These are phyloP conservation scores for Neonectria ditissima DNA, from an alignment of 2,329 filamentous ascomycete genomes.

Conservation along the genomic window DNA sequence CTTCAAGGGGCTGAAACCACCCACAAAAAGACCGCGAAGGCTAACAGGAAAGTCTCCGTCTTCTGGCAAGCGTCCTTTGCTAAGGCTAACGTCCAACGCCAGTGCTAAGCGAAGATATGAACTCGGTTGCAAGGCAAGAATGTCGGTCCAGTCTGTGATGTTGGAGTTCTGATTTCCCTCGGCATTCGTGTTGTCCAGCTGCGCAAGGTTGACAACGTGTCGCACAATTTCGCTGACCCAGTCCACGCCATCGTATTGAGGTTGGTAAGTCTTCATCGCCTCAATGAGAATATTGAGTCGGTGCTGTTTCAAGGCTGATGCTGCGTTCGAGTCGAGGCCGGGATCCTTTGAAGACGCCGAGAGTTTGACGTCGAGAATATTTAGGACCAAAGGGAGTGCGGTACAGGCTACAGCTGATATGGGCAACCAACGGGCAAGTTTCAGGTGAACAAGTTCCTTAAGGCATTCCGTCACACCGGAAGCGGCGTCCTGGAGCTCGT, in stretches of 20 bases:
- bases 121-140: conserved; percentile 54
- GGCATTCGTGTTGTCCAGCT: conserved; percentile 49
- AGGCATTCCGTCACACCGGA: conserved; percentile 59
- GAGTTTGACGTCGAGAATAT: conserved; percentile 52
- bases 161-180: conserved; percentile 33
- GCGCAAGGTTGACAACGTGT: conserved; percentile 56
- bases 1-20: conserved; percentile 52
- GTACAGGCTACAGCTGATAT: conserved; percentile 57
- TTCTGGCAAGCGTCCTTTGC: conserved; percentile 54
- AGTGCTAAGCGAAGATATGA: conserved; percentile 57
- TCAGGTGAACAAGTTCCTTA: conserved; percentile 60
- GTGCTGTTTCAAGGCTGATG: conserved; percentile 56
- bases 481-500: conserved; percentile 59
- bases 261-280: conserved; percentile 59
- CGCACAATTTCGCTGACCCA: conserved; percentile 58
- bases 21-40: conserved; percentile 52
- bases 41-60: conserved; percentile 57
- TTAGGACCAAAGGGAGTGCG: conserved; percentile 49
- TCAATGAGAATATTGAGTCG: conserved; percentile 59
- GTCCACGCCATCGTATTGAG: conserved; percentile 60
- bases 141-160: conserved; percentile 57
- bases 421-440: conserved; percentile 59
- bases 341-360: conserved; percentile 35
- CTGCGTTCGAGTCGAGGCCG: conserved; percentile 37
- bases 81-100: conserved; percentile 57